Conservation (phyloP, 2,329 filamentous ascomycete genomes). For the Proliferodiscus dingleyae region DNA sequence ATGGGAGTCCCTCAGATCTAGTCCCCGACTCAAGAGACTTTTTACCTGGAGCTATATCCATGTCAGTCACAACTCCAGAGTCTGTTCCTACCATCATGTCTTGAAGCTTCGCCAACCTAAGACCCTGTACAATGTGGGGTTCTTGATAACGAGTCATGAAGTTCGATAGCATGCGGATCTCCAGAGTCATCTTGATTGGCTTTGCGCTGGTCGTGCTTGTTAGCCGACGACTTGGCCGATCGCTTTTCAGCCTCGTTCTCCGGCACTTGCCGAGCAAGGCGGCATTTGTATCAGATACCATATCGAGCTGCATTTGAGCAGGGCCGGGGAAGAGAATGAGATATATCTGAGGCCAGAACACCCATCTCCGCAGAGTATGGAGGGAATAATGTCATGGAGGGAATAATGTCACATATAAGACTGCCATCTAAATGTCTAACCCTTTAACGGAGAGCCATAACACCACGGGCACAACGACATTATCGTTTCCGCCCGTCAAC, state of each 20-base stretch:
- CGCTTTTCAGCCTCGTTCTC: neutral
- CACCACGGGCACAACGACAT: constrained; percentile 91
- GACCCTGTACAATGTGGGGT: neutral
- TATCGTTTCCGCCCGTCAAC: constrained; percentile 94
- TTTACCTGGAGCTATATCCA: too few species aligned
- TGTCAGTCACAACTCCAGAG: too few species aligned
- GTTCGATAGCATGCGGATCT: neutral
- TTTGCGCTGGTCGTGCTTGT: too few species aligned
- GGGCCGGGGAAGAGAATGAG: too few species aligned
- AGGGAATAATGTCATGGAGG: too few species aligned
- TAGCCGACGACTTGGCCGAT: neutral
- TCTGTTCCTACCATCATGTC: too few species aligned
- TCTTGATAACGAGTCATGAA: constrained; percentile 4
- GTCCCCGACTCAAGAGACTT: too few species aligned
- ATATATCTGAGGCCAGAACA: too few species aligned
- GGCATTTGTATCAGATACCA: neutral
- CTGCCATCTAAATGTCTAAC: constrained; percentile 29
- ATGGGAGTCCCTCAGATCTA: neutral
- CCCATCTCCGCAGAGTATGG: too few species aligned
- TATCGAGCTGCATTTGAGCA: neutral
- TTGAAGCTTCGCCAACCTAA: too few species aligned
- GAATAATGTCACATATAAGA: neutral
- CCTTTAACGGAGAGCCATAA: constrained; percentile 90
- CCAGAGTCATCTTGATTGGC: too few species aligned
- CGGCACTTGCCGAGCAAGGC: neutral